A percentile compares a stretch with the other conserved stretches of the same genome.
Conservation (phyloP, 2,329 filamentous ascomycete genomes). For the Hymenoscyphus infarciens region DNA sequence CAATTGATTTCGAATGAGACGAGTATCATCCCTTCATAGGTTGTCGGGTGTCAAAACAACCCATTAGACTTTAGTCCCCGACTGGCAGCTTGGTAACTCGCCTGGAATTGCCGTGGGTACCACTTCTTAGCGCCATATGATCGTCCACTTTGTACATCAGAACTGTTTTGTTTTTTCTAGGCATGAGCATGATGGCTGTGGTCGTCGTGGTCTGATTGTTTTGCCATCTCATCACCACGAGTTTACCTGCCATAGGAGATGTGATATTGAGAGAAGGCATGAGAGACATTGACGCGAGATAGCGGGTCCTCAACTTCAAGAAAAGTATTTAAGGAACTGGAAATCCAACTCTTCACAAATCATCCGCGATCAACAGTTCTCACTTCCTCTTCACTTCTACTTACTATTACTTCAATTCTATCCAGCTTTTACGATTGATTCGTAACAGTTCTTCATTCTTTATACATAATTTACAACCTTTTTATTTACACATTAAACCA, state of each 20-base stretch:
- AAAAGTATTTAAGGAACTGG: constrained; percentile 29
- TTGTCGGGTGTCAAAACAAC: not conserved
- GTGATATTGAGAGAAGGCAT: not conserved
- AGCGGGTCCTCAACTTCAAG: not conserved
- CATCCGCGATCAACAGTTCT: constrained; percentile 33
- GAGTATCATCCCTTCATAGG: not conserved
- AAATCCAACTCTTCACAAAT: constrained; percentile 22
- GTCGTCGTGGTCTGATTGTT: not conserved
- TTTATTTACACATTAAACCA: constrained; percentile 15
- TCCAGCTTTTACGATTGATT: constrained; percentile 30
- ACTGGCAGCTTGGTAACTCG: not conserved
- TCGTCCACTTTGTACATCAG: too few species aligned
- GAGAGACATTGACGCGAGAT: not conserved
- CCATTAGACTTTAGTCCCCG: not conserved
- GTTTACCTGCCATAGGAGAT: not conserved
- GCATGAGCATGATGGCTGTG: not conserved
- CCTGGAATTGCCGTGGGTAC: not conserved
- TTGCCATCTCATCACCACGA: not conserved
- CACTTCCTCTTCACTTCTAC: constrained; percentile 15
- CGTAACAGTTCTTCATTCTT: constrained; percentile 30
- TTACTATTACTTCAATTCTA: constrained; percentile 20
- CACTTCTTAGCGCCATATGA: not conserved
- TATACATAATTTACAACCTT: constrained; percentile 16
- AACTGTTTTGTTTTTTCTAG: not conserved
- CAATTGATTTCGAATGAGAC: not conserved